A percentile compares a stretch with the other conserved stretches of the same genome.
phyloP scores from a whole-genome alignment of 2,329 filamentous ascomycete genomes.

The Fusarium metavorans region DNA sequence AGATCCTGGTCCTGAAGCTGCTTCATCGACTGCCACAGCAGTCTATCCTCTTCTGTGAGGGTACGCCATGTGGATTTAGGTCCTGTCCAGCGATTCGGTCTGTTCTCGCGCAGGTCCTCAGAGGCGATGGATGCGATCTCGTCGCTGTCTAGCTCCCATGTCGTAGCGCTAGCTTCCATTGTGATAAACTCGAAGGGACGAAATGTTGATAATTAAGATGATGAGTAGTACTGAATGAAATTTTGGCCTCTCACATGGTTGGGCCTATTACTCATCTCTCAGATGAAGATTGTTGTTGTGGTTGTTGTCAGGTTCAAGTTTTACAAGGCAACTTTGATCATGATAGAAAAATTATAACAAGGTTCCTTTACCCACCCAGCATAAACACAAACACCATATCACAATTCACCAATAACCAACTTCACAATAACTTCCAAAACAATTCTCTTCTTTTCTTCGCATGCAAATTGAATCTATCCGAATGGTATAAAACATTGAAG shows the following conservation, averaged over 20 bases:
- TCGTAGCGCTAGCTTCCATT: slow-evolving; percentile 41
- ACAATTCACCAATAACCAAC: neutral
- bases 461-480: slow-evolving; percentile 44
- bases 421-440: slow-evolving; percentile 1
- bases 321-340: slow-evolving; percentile 3
- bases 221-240: neutral
- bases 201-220: neutral
- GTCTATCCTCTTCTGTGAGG: slow-evolving; percentile 72
- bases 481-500: slow-evolving; percentile 46
- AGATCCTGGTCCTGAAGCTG: slow-evolving; percentile 75
- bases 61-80: slow-evolving; percentile 73
- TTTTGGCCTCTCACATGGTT: neutral
- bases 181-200: neutral
- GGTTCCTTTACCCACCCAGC: slow-evolving; percentile 18
- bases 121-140: slow-evolving; percentile 61
- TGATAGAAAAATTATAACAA: slow-evolving; percentile 3
- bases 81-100: slow-evolving; percentile 82
- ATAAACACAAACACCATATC: neutral
- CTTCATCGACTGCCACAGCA: slow-evolving; percentile 72
- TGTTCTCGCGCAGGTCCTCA: slow-evolving; percentile 59
- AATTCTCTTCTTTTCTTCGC: slow-evolving; percentile 34
- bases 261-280: neutral
- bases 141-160: slow-evolving; percentile 60
- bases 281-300: neutral
- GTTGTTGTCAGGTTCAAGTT: slow-evolving; percentile 34